Evolutionary conservation across 768 basidiomycete species (phyloP).

Genomic region (Mycena galericulata): DNA sequence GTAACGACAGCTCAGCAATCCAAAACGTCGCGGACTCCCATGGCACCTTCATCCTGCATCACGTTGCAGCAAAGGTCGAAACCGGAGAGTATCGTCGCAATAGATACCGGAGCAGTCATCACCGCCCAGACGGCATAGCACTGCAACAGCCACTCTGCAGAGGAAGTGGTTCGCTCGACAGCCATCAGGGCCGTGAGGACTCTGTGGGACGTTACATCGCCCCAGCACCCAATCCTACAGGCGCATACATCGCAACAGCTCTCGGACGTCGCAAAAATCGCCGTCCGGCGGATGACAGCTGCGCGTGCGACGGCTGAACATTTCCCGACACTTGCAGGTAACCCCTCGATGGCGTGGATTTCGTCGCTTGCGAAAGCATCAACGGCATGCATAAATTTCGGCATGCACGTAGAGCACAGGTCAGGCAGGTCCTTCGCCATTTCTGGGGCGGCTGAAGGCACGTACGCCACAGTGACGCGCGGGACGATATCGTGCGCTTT

Average conservation of each 20-base stretch:
- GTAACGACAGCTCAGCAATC: too few relatives aligned
- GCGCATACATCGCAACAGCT: constrained; percentile 15
- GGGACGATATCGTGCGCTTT: neutral
- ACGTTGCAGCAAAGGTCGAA: constrained; percentile 6
- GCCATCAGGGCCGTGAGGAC: constrained; percentile 9
- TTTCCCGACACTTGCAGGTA: neutral
- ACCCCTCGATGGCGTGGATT: neutral
- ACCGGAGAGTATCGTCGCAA: constrained; percentile 6
- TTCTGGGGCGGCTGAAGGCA: neutral
- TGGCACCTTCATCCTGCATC: constrained; percentile 1
- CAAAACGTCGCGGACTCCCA: neutral
- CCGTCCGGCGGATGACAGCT: neutral
- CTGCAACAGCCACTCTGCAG: constrained; percentile 13
- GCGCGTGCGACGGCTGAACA: neutral
- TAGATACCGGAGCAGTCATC: neutral
- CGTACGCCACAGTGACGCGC: neutral
- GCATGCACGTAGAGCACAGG: neutral
- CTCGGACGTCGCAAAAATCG: neutral
- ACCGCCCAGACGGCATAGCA: constrained; percentile 15
- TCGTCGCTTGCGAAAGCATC: neutral
- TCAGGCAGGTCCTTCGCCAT: neutral
- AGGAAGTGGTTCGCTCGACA: neutral
- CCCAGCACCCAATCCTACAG: constrained; percentile 16
- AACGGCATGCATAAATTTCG: neutral
- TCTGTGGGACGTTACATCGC: neutral